Percentiles rank a stretch among this genome's conserved stretches.
Evolutionary conservation across 1,139 yeast genomes (phyloP).

Genomic region (Debaryomycetaceae sp.): DNA sequence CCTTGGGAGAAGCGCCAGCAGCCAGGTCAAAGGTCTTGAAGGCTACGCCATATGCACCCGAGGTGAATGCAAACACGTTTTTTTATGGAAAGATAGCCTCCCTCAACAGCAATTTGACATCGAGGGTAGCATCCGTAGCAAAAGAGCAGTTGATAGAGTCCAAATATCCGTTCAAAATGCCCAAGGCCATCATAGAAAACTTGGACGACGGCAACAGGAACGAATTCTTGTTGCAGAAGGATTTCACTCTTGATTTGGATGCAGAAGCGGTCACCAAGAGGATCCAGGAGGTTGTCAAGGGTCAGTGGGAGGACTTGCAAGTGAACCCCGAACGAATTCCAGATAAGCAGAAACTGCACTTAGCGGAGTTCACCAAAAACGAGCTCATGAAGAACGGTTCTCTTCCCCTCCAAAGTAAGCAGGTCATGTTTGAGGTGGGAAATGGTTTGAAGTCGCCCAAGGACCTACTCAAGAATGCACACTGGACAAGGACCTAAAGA

Average conservation of each 20-base stretch:
- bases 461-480: constrained; percentile 28
- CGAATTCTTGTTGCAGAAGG: constrained; percentile 33
- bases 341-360: constrained; percentile 10
- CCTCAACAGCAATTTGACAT: constrained; percentile 25
- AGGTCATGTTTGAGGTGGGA: constrained; percentile 25
- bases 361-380: constrained; percentile 16
- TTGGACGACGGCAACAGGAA: constrained; percentile 23
- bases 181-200: constrained; percentile 30
- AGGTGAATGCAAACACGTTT: constrained; percentile 27
- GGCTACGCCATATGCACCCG: constrained; percentile 20
- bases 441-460: constrained; percentile 23
- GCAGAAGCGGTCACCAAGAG: constrained; percentile 21
- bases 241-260: constrained; percentile 27
- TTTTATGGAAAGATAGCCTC: constrained; percentile 39
- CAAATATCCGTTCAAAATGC: constrained; percentile 42
- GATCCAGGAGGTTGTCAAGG: constrained; percentile 32
- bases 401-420: constrained; percentile 25
- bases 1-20: neutral
- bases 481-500: constrained; percentile 20
- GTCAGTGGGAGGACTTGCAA: constrained; percentile 20
- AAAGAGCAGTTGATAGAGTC: constrained; percentile 38
- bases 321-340: constrained; percentile 7
- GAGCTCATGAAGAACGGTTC: constrained; percentile 32
- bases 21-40: constrained; percentile 13
- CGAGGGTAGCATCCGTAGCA: constrained; percentile 43